Evolutionary conservation across 192 early-diverging fungal genomes (phyloP).

Genomic region (Coemansia sp.): DNA sequence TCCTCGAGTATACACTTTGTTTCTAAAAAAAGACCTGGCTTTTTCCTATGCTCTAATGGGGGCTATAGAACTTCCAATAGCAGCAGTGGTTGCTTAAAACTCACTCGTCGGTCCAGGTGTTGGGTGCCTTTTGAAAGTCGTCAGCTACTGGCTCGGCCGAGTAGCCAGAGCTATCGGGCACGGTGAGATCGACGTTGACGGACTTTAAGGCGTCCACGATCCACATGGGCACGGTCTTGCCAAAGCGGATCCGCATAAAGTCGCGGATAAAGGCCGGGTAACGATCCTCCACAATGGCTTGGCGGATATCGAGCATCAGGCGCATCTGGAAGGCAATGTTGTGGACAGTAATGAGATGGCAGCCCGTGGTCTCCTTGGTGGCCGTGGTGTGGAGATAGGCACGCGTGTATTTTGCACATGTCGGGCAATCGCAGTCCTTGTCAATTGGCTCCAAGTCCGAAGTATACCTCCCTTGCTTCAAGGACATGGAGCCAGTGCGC

Average conservation of each 20-base stretch:
- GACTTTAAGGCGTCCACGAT: conserved; percentile 69
- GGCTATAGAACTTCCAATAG: too few relatives aligned
- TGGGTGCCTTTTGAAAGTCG: conserved; percentile 47
- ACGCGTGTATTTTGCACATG: conserved; percentile 72
- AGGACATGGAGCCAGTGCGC: conserved; percentile 62
- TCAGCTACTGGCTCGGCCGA: conserved; percentile 25
- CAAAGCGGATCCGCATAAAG: conserved; percentile 68
- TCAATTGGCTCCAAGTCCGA: conserved; percentile 72
- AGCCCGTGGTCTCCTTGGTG: conserved; percentile 74
- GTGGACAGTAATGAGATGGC: conserved; percentile 79
- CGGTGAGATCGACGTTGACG: conserved; percentile 63
- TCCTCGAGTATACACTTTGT: too few relatives aligned
- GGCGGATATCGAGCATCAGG: conserved; percentile 75
- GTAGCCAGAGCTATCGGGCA: conserved; percentile 28
- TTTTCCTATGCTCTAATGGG: too few relatives aligned
- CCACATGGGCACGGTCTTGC: conserved; percentile 65
- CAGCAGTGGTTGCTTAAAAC: too few relatives aligned
- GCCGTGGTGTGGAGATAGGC: conserved; percentile 69
- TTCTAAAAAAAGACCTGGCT: too few relatives aligned
- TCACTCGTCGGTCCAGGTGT: neutral
- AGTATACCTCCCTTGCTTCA: conserved; percentile 62
- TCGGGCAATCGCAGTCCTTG: conserved; percentile 70
- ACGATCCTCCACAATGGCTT: conserved; percentile 64
- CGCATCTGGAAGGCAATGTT: conserved; percentile 85
- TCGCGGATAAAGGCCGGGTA: conserved; percentile 69